These are phyloP conservation scores for Ophiostoma pallidulum DNA, from an alignment of 2,329 filamentous ascomycete species.

Conservation along the genomic window DNA sequence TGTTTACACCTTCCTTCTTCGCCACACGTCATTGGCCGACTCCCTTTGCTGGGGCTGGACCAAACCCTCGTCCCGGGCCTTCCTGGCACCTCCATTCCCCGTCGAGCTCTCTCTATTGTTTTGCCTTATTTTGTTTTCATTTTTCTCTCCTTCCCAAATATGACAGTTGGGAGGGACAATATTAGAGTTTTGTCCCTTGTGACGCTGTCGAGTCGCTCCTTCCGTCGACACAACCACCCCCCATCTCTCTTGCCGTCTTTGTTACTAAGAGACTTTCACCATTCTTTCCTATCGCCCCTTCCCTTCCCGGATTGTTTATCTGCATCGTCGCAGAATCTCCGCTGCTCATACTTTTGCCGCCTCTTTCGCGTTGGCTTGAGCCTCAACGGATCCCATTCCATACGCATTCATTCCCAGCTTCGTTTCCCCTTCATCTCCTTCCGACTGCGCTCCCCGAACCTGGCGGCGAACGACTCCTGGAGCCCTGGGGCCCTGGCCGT, in stretches of 20 bases:
- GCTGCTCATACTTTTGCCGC: background rate
- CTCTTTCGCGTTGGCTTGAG: background rate
- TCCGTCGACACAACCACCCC: background rate
- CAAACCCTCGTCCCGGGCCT: background rate
- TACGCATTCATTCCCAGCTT: background rate
- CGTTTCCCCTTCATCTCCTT: too few species aligned
- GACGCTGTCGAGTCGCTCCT: constrained; percentile 5
- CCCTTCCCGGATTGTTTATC: background rate
- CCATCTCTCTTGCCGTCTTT: background rate
- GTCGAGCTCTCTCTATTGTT: constrained; percentile 3
- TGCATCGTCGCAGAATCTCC: too few species aligned
- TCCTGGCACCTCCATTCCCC: too few species aligned
- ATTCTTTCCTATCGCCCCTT: background rate
- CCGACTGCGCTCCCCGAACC: too few species aligned
- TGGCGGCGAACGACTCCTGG: too few species aligned
- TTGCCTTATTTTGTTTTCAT: background rate
- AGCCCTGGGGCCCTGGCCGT: too few species aligned
- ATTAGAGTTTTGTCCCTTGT: too few species aligned
- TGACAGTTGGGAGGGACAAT: background rate
- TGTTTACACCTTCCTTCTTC: constrained; percentile 17
- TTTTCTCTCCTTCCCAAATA: constrained; percentile 1
- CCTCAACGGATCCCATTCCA: background rate
- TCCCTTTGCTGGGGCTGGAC: too few species aligned
- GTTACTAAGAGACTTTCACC: constrained; percentile 2
- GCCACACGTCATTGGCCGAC: constrained; percentile 16